Evolutionary conservation across 305 asterid genomes (phyloP).

Genomic region (Rubia tinctorum): DNA sequence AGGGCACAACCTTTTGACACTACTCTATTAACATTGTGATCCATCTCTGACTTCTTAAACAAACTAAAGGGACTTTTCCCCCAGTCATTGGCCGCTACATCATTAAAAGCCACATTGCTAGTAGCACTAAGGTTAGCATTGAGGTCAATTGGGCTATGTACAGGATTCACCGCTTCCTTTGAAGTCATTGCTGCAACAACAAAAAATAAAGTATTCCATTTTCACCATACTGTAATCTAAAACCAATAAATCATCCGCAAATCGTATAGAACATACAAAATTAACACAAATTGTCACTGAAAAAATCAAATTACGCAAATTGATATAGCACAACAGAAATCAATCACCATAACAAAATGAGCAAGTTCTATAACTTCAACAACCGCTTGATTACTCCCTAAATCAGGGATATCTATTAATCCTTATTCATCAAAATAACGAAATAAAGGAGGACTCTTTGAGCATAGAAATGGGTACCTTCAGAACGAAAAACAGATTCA

Average conservation of each 20-base stretch:
- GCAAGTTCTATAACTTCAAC: background rate
- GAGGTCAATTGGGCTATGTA: constrained; percentile 44
- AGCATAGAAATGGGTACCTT: constrained; percentile 43
- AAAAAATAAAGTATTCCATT: constrained; percentile 22
- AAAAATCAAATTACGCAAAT: background rate
- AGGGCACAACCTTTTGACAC: constrained; percentile 41
- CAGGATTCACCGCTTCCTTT: constrained; percentile 16
- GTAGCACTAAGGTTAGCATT: constrained; percentile 37
- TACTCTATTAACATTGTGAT: constrained; percentile 13
- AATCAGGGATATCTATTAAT: background rate
- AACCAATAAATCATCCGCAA: background rate
- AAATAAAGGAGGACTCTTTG: constrained; percentile 12
- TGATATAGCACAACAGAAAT: background rate
- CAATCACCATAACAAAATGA: no score
- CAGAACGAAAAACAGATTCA: constrained; percentile 54
- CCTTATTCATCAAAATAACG: background rate
- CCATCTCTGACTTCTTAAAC: constrained; percentile 26
- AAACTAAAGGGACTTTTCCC: constrained; percentile 25
- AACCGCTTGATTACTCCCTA: background rate
- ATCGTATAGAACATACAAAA: background rate
- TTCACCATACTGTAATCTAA: background rate
- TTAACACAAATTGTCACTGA: background rate
- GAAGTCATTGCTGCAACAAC: constrained; percentile 41
- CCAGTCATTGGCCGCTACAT: constrained; percentile 25
- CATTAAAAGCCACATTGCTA: constrained; percentile 20